Conservation (phyloP, 2,329 filamentous ascomycete genomes). For the Zarea fungicola region DNA sequence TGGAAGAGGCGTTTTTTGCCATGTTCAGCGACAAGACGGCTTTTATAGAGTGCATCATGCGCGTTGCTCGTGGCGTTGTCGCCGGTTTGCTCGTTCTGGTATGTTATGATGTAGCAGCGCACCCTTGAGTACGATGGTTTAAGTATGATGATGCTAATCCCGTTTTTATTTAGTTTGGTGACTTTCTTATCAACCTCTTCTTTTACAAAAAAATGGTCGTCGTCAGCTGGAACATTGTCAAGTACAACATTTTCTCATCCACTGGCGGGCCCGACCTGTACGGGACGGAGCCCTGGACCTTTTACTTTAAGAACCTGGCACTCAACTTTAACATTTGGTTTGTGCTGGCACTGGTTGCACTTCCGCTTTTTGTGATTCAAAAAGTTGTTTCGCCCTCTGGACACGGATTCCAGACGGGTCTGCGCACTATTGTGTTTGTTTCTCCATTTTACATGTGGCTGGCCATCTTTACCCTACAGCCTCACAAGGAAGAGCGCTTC, state of each 20-base stretch:
- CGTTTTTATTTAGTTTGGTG: conserved; percentile 51
- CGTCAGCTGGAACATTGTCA: conserved; percentile 87
- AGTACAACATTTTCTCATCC: conserved; percentile 88
- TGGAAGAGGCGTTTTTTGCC: conserved; percentile 66
- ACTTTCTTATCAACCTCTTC: conserved; percentile 69
- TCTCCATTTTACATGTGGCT: conserved; percentile 94
- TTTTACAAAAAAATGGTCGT: conserved; percentile 77
- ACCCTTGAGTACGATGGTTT: not conserved
- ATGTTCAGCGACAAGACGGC: conserved; percentile 51
- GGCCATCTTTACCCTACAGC: conserved; percentile 81
- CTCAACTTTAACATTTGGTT: conserved; percentile 98
- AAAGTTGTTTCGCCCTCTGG: conserved; percentile 57
- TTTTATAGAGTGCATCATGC: conserved; percentile 52
- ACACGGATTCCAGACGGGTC: conserved; percentile 60
- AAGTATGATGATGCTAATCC: not conserved
- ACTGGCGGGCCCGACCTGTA: conserved; percentile 85
- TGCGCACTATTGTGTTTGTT: conserved; percentile 74
- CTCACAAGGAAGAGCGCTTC: conserved; percentile 97
- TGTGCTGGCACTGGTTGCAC: conserved; percentile 65
- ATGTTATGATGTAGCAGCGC: conserved; percentile 27
- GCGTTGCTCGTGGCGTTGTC: conserved; percentile 62
- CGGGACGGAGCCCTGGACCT: conserved; percentile 93
- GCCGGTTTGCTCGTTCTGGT: conserved; percentile 66
- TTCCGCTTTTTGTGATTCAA: conserved; percentile 72
- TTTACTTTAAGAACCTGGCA: conserved; percentile 85